Conservation (phyloP, 2,329 filamentous ascomycete species). For the Fusarium sp. region DNA sequence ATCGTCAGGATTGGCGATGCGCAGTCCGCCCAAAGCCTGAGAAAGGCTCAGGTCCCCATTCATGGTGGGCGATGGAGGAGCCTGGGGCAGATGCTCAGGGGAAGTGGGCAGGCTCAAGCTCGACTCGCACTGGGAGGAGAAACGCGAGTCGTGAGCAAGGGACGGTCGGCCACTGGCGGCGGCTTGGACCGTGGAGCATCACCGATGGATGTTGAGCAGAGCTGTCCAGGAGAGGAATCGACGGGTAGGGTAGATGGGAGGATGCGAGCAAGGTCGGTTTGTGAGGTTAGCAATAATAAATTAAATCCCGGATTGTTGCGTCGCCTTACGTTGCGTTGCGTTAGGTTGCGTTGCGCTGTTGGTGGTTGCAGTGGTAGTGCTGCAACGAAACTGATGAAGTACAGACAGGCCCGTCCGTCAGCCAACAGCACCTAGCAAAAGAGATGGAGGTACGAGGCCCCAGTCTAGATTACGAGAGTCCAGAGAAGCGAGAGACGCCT, state of each 20-base stretch:
- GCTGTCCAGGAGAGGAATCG: slow-evolving; percentile 19
- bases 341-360: background rate
- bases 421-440: slow-evolving; percentile 1
- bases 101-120: slow-evolving; percentile 32
- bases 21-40: slow-evolving; percentile 89
- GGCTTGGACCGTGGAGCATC: slow-evolving; percentile 41
- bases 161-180: slow-evolving; percentile 37
- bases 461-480: slow-evolving; percentile 29
- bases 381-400: slow-evolving; percentile 12
- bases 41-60: slow-evolving; percentile 92
- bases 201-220: slow-evolving; percentile 35
- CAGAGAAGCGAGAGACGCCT: slow-evolving; percentile 26
- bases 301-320: slow-evolving; percentile 4
- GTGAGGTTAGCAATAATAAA: slow-evolving; percentile 34
- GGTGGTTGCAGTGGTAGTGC: background rate
- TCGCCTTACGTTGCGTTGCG: background rate
- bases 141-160: slow-evolving; percentile 37
- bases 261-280: background rate
- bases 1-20: slow-evolving; percentile 96
- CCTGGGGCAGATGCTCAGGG: slow-evolving; percentile 37
- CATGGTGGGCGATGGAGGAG: slow-evolving; percentile 64
- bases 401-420: background rate
- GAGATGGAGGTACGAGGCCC: slow-evolving; percentile 20
- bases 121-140: slow-evolving; percentile 31
- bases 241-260: background rate